Evolutionary conservation across 2,329 filamentous ascomycete species (phyloP).

Genomic region (Curvularia lunata): DNA sequence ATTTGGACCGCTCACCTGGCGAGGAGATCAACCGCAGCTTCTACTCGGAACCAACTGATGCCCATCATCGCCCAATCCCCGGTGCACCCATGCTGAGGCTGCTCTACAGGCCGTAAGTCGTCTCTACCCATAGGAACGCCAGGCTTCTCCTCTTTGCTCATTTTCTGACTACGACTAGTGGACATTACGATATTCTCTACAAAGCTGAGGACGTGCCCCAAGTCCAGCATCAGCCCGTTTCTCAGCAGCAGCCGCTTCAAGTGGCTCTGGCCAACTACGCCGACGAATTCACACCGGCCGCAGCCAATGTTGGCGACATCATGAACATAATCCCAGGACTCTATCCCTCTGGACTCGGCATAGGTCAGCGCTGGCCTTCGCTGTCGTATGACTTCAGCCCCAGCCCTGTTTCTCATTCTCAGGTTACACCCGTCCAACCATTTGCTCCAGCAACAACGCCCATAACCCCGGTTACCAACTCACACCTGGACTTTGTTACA

Average conservation of each 20-base stretch:
- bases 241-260: slow-evolving; percentile 40
- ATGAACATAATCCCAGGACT: slow-evolving; percentile 56
- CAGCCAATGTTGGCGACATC: slow-evolving; percentile 42
- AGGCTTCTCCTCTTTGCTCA: background rate
- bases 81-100: slow-evolving; percentile 69
- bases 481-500: slow-evolving; percentile 44
- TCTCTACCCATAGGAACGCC: slow-evolving; percentile 9
- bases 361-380: slow-evolving; percentile 43
- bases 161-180: slow-evolving; percentile 54
- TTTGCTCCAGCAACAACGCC: slow-evolving; percentile 41
- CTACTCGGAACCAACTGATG: slow-evolving; percentile 60
- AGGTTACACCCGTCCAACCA: slow-evolving; percentile 42
- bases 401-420: slow-evolving; percentile 40
- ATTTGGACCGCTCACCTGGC: slow-evolving; percentile 85
- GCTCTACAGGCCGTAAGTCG: slow-evolving; percentile 68
- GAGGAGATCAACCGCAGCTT: slow-evolving; percentile 73
- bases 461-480: slow-evolving; percentile 35
- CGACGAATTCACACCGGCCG: slow-evolving; percentile 51
- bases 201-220: slow-evolving; percentile 61
- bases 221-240: slow-evolving; percentile 34
- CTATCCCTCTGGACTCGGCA: slow-evolving; percentile 44
- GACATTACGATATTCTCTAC: slow-evolving; percentile 96
- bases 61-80: slow-evolving; percentile 52
- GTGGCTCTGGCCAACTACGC: slow-evolving; percentile 47
- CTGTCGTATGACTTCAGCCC: slow-evolving; percentile 47